phyloP scores from a whole-genome alignment of 441 rosid species.

The Cnidoscolus chayamansa region DNA sequence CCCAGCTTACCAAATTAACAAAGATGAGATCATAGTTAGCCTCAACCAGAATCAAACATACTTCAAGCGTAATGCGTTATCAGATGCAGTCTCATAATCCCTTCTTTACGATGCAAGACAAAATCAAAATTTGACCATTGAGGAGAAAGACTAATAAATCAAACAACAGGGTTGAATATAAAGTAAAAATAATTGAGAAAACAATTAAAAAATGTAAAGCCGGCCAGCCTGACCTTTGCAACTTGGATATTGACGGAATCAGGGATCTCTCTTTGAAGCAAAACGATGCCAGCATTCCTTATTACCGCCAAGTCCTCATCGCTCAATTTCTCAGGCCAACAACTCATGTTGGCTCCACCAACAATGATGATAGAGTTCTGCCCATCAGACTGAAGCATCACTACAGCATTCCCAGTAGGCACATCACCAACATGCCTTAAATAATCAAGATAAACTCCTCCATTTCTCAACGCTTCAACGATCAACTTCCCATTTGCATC shows the following conservation, averaged over 20 bases:
- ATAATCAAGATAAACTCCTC: constrained; percentile 62
- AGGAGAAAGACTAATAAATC: not conserved
- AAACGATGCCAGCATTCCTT: constrained; percentile 70
- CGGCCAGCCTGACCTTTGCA: constrained; percentile 52
- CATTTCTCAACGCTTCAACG: constrained; percentile 47
- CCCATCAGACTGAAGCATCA: constrained; percentile 82
- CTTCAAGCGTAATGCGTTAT: not conserved
- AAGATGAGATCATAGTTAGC: not conserved
- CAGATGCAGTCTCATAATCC: not conserved
- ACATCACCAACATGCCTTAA: constrained; percentile 38
- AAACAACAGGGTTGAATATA: not conserved
- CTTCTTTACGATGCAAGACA: not conserved
- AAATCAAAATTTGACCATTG: not conserved
- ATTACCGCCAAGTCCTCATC: constrained; percentile 58
- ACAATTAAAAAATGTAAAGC: not conserved
- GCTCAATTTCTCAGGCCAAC: constrained; percentile 60
- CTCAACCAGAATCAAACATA: not conserved
- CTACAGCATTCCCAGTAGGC: constrained; percentile 94
- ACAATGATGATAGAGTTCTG: constrained; percentile 87
- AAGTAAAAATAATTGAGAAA: not conserved
- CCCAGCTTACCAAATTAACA: not conserved
- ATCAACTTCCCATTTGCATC: constrained; percentile 79
- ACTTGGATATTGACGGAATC: constrained; percentile 81
- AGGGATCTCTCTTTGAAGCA: constrained; percentile 89
- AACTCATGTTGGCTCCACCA: constrained; percentile 80